phyloP scores from a whole-genome alignment of 1,284 basidiomycete species.

The Schizophyllum amplum region DNA sequence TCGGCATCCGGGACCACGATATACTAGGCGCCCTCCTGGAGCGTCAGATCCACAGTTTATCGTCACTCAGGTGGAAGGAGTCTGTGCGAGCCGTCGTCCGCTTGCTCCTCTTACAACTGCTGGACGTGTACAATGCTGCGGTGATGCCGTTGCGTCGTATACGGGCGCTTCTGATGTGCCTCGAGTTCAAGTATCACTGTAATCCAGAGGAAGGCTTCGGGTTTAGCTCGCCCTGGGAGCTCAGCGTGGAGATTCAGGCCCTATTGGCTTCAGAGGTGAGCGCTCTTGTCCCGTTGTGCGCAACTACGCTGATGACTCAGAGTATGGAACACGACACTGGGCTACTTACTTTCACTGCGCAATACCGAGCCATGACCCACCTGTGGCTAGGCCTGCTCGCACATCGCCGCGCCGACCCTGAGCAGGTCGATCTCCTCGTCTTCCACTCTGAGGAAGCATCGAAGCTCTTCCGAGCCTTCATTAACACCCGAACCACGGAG shows the following conservation, averaged over 20 bases:
- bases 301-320: conserved; percentile 19
- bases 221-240: conserved; percentile 23
- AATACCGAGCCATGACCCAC: conserved; percentile 43
- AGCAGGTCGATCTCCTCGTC: conserved; percentile 33
- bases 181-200: conserved; percentile 46
- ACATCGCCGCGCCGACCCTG: conserved; percentile 38
- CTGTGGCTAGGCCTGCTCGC: conserved; percentile 62
- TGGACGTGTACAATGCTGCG: conserved; percentile 38
- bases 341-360: conserved; percentile 30
- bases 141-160: conserved; percentile 47
- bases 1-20: conserved; percentile 16
- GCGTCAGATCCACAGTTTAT: conserved; percentile 48
- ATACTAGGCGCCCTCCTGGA: conserved; percentile 51
- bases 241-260: conserved; percentile 33
- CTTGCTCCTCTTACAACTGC: conserved; percentile 37
- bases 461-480: conserved; percentile 32
- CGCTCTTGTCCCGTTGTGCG: background rate
- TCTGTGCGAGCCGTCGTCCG: conserved; percentile 32
- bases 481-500: conserved; percentile 15
- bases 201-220: conserved; percentile 16
- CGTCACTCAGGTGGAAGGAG: conserved; percentile 47
- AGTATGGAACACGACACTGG: conserved; percentile 30
- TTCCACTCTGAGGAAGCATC: conserved; percentile 44
- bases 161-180: conserved; percentile 38
- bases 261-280: conserved; percentile 36